Conservation (phyloP, 805 yeast species). For the Lipomyces spencermartinsiae region DNA sequence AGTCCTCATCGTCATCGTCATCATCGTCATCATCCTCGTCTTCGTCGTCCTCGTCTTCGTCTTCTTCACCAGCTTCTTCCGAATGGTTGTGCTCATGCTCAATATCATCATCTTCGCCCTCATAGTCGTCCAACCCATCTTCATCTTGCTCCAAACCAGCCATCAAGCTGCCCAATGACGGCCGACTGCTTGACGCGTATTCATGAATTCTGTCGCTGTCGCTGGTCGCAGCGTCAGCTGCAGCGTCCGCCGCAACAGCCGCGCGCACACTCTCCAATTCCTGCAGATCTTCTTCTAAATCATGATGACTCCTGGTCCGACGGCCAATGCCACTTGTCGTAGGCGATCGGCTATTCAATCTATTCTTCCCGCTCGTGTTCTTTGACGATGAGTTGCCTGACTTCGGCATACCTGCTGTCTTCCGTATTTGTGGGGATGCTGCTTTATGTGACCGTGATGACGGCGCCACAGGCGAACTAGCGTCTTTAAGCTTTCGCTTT, state of each 20-base stretch:
- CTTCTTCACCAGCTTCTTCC: slow-evolving; percentile 19
- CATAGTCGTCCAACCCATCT: slow-evolving; percentile 24
- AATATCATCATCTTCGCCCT: slow-evolving; percentile 31
- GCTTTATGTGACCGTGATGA: background rate
- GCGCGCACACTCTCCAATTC: slow-evolving; percentile 25
- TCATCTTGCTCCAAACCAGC: slow-evolving; percentile 27
- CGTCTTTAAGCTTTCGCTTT: background rate
- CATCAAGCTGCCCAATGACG: slow-evolving; percentile 18
- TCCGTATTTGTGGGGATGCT: background rate
- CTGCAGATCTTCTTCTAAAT: slow-evolving; percentile 31
- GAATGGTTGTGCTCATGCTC: slow-evolving; percentile 19
- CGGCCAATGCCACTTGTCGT: slow-evolving; percentile 17
- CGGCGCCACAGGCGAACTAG: background rate
- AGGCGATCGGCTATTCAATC: slow-evolving; percentile 15
- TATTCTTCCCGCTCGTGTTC: background rate
- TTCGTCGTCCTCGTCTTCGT: slow-evolving; percentile 44
- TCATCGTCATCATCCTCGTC: slow-evolving; percentile 44
- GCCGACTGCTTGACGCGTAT: background rate
- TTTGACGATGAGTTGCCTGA: background rate
- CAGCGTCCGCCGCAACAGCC: slow-evolving; percentile 25
- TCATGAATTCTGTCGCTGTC: background rate
- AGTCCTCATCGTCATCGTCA: slow-evolving; percentile 38
- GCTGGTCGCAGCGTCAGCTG: slow-evolving; percentile 7
- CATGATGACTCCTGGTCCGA: slow-evolving; percentile 26
- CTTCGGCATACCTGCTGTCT: background rate